These are phyloP conservation scores for Penicillium coprophilum DNA, from an alignment of 495 filamentous ascomycete species.

Conservation along the genomic window DNA sequence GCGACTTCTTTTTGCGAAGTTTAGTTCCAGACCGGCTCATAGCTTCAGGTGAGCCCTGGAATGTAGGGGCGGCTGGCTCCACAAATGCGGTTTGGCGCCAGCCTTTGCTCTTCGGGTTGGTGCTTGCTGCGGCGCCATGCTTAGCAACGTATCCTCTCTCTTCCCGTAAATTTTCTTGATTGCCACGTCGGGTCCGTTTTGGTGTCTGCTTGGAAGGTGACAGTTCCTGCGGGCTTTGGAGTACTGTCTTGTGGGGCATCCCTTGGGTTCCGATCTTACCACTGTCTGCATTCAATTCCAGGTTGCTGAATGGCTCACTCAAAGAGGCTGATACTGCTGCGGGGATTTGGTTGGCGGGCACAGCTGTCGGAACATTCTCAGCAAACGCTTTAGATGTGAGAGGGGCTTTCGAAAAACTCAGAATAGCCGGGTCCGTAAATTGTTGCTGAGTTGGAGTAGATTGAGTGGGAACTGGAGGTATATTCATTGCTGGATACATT, in stretches of 20 bases:
- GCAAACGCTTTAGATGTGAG: conserved; percentile 9
- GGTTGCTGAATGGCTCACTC: conserved; percentile 45
- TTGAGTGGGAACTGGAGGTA: conserved; percentile 7
- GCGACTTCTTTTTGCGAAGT: conserved; percentile 57
- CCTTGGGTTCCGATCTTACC: conserved; percentile 10
- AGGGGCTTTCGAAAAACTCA: conserved; percentile 45
- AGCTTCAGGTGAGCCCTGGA: conserved; percentile 27
- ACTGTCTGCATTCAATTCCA: conserved; percentile 35
- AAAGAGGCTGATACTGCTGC: conserved; percentile 34
- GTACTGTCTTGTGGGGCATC: conserved; percentile 20
- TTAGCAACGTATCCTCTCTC: conserved; percentile 26
- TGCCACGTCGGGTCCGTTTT: conserved; percentile 37
- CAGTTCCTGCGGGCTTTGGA: conserved; percentile 19
- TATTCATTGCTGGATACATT: neutral
- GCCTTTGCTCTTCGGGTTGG: conserved; percentile 58
- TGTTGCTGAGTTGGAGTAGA: conserved; percentile 23
- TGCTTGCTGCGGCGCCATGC: conserved; percentile 38
- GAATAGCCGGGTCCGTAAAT: conserved; percentile 58
- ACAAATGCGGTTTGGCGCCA: conserved; percentile 85
- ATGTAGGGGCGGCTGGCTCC: conserved; percentile 41
- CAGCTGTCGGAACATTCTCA: conserved; percentile 3
- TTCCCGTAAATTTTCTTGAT: conserved; percentile 27
- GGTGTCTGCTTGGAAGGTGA: conserved; percentile 21
- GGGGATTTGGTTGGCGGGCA: conserved; percentile 11
- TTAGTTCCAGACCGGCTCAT: conserved; percentile 28